Conservation (phyloP, 768 basidiomycete species). For the Tricholoma furcatifolium region DNA sequence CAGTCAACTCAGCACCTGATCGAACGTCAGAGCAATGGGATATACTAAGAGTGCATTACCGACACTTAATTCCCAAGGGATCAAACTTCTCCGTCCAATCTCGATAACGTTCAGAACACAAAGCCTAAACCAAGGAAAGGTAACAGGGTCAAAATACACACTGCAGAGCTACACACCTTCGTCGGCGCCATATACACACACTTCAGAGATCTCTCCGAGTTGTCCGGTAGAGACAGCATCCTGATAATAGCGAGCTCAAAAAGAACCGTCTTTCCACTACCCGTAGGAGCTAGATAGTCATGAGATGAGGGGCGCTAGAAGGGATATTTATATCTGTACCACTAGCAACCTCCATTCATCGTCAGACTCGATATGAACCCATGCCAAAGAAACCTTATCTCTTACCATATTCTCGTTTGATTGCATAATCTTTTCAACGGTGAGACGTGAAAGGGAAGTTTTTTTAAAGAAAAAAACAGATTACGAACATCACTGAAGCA, state of each 20-base stretch:
- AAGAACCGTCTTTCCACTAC: constrained; percentile 93
- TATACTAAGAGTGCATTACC: constrained; percentile 13
- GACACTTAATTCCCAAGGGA: constrained; percentile 74
- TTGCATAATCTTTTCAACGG: constrained; percentile 46
- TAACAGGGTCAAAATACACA: background rate
- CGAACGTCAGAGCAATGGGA: background rate
- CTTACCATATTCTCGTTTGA: constrained; percentile 66
- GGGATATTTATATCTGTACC: constrained; percentile 36
- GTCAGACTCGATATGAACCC: background rate
- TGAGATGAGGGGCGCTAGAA: constrained; percentile 4
- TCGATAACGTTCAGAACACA: constrained; percentile 79
- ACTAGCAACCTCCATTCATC: constrained; percentile 60
- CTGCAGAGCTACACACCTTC: constrained; percentile 48
- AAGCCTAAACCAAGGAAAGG: constrained; percentile 48
- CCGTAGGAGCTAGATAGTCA: constrained; percentile 77
- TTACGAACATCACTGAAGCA: constrained; percentile 72
- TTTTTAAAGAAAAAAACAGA: background rate
- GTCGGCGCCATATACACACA: constrained; percentile 94
- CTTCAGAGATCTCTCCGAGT: constrained; percentile 42
- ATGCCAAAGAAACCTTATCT: background rate
- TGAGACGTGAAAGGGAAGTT: background rate
- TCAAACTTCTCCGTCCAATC: constrained; percentile 88
- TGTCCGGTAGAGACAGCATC: constrained; percentile 49
- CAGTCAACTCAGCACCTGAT: constrained; percentile 86
- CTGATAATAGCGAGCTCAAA: constrained; percentile 91